These are phyloP conservation scores for Pulicaria dysenterica DNA, from an alignment of 129 eudicot species.

Conservation along the genomic window DNA sequence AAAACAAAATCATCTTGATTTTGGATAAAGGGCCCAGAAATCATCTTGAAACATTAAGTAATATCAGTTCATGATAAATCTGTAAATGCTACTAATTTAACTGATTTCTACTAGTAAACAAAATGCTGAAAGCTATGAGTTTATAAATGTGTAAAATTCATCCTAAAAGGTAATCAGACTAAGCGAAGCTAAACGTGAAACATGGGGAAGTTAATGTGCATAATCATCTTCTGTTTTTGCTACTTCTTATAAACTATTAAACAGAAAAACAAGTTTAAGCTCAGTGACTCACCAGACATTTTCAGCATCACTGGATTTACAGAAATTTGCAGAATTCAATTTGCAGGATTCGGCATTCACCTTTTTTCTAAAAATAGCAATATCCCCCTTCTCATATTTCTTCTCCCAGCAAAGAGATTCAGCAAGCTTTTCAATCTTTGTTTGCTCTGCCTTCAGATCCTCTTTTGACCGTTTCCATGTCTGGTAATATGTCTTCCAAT, in stretches of 20 bases:
- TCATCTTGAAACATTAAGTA: too few species aligned
- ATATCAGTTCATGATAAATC: too few species aligned
- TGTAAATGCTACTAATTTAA: too few species aligned
- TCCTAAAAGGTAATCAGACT: background rate
- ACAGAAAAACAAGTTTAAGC: background rate
- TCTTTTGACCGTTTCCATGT: slow-evolving; percentile 89
- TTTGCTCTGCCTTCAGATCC: slow-evolving; percentile 77
- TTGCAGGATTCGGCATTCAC: slow-evolving; percentile 63
- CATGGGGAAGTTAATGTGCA: background rate
- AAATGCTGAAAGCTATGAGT: too few species aligned
- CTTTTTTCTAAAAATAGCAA: slow-evolving; percentile 80
- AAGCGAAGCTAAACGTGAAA: background rate
- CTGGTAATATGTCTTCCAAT: slow-evolving; percentile 80
- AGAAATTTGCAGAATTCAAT: slow-evolving; percentile 48
- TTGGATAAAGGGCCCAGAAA: too few species aligned
- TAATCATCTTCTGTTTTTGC: background rate
- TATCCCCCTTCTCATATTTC: slow-evolving; percentile 94
- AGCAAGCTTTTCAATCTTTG: slow-evolving; percentile 81
- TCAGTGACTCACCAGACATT: slow-evolving; percentile 69
- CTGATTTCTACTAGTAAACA: too few species aligned
- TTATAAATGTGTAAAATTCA: background rate
- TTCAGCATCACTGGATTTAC: slow-evolving; percentile 68
- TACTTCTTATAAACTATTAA: background rate
- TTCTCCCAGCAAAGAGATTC: slow-evolving; percentile 95
- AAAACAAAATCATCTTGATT: too few species aligned